Evolutionary conservation across 2,329 filamentous ascomycete species (phyloP), one percentile per base, ranked within the genome.

Genomic region (Aspergillus vadensis): DNA sequence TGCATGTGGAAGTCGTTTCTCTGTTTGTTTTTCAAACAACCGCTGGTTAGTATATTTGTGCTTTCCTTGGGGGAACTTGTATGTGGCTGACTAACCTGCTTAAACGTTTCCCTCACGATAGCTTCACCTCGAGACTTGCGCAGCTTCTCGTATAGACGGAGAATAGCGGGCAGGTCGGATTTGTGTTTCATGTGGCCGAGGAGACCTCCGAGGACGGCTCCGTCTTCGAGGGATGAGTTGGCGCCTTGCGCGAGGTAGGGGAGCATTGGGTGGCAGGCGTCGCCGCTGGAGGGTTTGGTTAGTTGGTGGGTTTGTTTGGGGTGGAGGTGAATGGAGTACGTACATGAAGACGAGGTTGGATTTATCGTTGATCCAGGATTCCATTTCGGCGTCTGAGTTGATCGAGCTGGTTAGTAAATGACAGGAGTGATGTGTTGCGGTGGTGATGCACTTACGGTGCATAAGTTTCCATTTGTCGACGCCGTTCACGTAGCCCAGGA

Each of bases 391-490:
- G 48, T 79, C 77, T 80, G n/a, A 5, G 41, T 2, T 19, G 9
- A 43, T 2, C 21, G 8, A 43, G 12, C 25, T 39, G 19, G 19
- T 23, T 43, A 10, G 23, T 27, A 43, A 44, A 12, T 15, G 23
- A 4, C 38, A 5, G 19, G 1, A 1, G 0, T n/a, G 4, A n/a
- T n/a, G 14, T 6, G 17, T 10, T 27, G 3, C 19, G 19, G 21
- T 32, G 27, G 8, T 9, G 25, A 36, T 43, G 23, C 23, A 30
- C 60, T 49, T 36, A 63, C 65, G 67, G 44, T 85, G 81, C 84
- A 90, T 71, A 36, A 91, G 72, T 69, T 86, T 88, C 89, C 88
- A 91, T 72, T 90, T 91, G 41, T 86, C 83, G 0, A 90, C 86
- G 1, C 74, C 80, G 39, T 84, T 80, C 0, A 89, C 86, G 47